These are phyloP conservation scores for Yarrowia porcina DNA, from an alignment of 805 yeast species.

Conservation along the genomic window DNA sequence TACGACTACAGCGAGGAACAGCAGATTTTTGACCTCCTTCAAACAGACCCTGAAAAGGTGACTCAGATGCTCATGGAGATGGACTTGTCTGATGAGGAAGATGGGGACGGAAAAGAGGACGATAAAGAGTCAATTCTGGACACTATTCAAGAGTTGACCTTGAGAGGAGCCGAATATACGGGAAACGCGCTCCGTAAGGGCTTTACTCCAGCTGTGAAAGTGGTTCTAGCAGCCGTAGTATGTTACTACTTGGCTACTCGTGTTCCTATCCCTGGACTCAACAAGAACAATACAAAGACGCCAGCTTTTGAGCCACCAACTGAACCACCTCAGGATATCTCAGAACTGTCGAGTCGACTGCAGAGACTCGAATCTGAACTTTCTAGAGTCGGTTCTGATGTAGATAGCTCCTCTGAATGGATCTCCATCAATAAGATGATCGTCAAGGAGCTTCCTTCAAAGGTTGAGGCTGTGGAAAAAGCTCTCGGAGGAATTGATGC, in stretches of 20 bases:
- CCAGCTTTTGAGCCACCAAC: background rate
- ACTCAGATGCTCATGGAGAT: slow-evolving; percentile 12
- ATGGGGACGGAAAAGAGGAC: background rate
- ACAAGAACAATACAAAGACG: background rate
- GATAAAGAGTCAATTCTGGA: background rate
- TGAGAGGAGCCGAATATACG: background rate
- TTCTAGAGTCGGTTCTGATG: background rate
- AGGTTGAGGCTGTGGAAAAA: background rate
- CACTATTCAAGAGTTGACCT: background rate
- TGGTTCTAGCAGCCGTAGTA: background rate
- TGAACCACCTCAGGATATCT: background rate
- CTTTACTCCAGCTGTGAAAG: background rate
- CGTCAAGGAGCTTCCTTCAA: background rate
- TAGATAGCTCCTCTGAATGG: slow-evolving; percentile 1
- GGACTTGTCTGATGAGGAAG: background rate
- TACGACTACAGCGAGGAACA: slow-evolving; percentile 17
- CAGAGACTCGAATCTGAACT: slow-evolving; percentile 2
- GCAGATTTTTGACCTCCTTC: background rate
- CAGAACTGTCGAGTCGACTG: background rate
- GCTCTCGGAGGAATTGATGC: background rate
- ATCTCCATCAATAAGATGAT: background rate
- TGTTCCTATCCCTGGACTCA: background rate
- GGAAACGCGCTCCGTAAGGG: background rate
- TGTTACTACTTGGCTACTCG: background rate
- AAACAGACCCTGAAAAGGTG: slow-evolving; percentile 6